phyloP scores from a whole-genome alignment of 345 rosid genomes.

The Citrus unshiu region DNA sequence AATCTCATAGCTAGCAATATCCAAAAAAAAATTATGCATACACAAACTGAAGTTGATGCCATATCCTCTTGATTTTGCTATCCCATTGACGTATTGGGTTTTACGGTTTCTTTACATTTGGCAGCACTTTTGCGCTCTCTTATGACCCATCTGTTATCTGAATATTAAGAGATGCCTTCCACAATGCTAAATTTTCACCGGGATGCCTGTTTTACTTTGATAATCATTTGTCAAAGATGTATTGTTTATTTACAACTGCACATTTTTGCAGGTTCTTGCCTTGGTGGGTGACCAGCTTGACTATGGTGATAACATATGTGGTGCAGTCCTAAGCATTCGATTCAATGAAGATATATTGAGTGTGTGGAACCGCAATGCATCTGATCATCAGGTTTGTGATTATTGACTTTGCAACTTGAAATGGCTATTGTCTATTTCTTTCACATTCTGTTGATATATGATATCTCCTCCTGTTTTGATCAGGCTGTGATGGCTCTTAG shows the following conservation, averaged over 20 bases:
- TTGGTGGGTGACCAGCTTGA: constrained; percentile 91
- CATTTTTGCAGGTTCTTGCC: constrained; percentile 70
- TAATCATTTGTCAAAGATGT: not conserved
- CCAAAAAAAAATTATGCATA: no score
- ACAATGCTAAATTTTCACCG: not conserved
- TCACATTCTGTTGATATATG: not conserved
- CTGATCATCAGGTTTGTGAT: constrained; percentile 76
- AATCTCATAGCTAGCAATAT: not conserved
- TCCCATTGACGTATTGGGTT: not conserved
- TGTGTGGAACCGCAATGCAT: constrained; percentile 90
- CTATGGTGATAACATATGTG: constrained; percentile 75
- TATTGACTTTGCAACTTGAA: not conserved
- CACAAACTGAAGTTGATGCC: not conserved
- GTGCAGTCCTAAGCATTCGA: constrained; percentile 91
- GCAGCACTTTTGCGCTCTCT: not conserved
- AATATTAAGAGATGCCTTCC: not conserved
- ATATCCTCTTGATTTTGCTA: not conserved
- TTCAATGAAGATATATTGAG: constrained; percentile 91
- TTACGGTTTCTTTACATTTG: not conserved
- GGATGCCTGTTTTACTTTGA: not conserved
- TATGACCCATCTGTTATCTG: not conserved
- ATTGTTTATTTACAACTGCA: not conserved
- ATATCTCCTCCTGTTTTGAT: not conserved
- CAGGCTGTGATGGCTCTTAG: constrained; percentile 93
- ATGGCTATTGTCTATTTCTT: not conserved